Base-by-base conservation (phyloP, 2,329 filamentous ascomycete species). In the Tolypocladium endophyticum region DNA sequence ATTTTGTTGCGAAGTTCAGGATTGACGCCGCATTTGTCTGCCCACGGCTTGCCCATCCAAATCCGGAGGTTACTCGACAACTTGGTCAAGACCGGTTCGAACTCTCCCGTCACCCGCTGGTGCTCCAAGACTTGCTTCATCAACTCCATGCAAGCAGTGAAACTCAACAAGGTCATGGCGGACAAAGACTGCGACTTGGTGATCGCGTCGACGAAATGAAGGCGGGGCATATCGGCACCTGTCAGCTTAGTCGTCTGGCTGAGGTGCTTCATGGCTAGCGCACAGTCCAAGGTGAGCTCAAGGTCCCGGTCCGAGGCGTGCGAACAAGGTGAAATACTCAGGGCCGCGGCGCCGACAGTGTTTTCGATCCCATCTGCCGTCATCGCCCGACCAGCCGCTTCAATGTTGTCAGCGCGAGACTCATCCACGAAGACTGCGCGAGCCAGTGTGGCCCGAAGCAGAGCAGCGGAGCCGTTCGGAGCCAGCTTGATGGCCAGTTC, bases 391-490 rank as follows among this genome's bases (percentile, higher is more conserved):
- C 85, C 70, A 12, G 83, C 83, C 5, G 78, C 74, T 43, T 80
- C 81, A 56, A 87, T 86, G 65, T 81, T 81, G 45, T 75, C 72
- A 47, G 79, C 81, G 50, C 82, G 81, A 59, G 78, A 79, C 64
- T 82, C 77, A 33, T 81, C 74, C 33, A 79, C 71, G 20, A 87
- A 72, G 23, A 86, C 75, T 4, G 85, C 83, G 28, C 81, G 81
- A 3, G 84, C 81, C 38, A 87, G 77, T 2, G 86, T 74, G 28
- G 82, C 83, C 39, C 84, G 83, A 20, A 81, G 75, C 62, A 85
- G 83, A 20, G 89, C 87, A 28, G 85, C 84, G 1, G 91, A 96
- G 16, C 88, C 89, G 43, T 88, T 85, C 0, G 93, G 93, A 0
- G 92, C 90, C 9, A 86, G 82, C 60, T 83, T 81, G 62, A 90